A percentile compares a stretch with the other conserved stretches of the same genome.
These are phyloP conservation scores for Stemphylium vesicarium DNA, from an alignment of 2,329 filamentous ascomycete species.

Conservation along the genomic window DNA sequence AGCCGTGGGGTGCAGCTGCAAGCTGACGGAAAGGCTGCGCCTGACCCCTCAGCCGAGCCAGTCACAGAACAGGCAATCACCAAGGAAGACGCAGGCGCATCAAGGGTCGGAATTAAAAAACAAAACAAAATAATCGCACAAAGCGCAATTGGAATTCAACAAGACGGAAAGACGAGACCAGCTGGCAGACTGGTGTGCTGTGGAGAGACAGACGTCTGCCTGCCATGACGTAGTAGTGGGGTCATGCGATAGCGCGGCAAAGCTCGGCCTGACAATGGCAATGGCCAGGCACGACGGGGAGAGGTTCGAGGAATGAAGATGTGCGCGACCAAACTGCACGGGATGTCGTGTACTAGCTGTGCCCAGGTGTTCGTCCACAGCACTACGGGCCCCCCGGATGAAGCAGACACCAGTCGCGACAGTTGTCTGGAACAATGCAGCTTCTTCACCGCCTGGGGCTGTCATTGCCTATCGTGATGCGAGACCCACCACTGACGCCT, in stretches of 20 bases:
- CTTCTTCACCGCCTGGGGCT: conserved; percentile 17
- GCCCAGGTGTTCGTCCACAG: no score
- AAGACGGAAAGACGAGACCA: neutral
- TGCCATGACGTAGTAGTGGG: conserved; percentile 15
- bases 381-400: neutral
- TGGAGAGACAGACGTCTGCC: neutral
- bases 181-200: no score
- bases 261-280: conserved; percentile 6
- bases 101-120: conserved; percentile 13
- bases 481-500: conserved; percentile 15
- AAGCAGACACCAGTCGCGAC: no score
- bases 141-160: conserved; percentile 22
- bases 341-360: neutral
- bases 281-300: neutral
- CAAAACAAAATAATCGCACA: neutral
- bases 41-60: conserved; percentile 27
- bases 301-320: neutral
- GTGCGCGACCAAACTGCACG: neutral
- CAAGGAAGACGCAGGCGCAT: conserved; percentile 2
- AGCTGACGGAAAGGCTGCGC: conserved; percentile 12
- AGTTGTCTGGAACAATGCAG: conserved; percentile 11
- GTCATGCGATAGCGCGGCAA: conserved; percentile 1
- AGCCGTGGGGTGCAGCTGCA: conserved; percentile 9
- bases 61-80: conserved; percentile 16
- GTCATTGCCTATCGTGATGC: conserved; percentile 11